Conservation (phyloP, 2,329 filamentous ascomycete genomes). For the Calonectria naviculata region DNA sequence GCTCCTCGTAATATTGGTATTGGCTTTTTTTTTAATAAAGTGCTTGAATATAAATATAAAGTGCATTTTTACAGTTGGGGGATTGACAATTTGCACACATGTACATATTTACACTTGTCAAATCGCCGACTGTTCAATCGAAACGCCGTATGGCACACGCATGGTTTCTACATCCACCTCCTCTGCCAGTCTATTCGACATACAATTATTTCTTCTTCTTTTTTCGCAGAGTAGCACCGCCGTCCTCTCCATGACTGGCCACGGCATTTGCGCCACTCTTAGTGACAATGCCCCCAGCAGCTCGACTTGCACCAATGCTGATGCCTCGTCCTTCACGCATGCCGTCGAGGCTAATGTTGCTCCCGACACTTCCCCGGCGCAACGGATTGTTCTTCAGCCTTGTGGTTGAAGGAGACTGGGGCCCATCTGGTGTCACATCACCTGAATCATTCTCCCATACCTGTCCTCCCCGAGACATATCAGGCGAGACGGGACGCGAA, state of each 20-base stretch:
- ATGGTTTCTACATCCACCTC: background rate
- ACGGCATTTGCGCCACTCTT: conserved; percentile 33
- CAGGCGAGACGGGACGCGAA: conserved; percentile 30
- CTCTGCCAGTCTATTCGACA: background rate
- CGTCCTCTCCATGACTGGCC: conserved; percentile 28
- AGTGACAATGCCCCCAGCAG: conserved; percentile 49
- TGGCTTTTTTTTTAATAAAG: background rate
- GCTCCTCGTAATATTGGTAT: no score
- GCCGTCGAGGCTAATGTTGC: conserved; percentile 54
- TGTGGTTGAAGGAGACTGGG: conserved; percentile 27
- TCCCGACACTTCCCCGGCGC: conserved; percentile 44
- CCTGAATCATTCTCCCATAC: conserved; percentile 25
- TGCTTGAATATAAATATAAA: background rate
- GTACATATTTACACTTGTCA: background rate
- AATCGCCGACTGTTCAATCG: background rate
- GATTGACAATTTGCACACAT: background rate
- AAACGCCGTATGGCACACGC: background rate
- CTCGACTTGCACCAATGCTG: conserved; percentile 51
- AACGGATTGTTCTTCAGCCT: conserved; percentile 25
- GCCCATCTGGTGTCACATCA: conserved; percentile 24
- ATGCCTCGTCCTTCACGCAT: conserved; percentile 53
- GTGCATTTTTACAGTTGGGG: background rate
- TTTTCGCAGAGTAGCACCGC: conserved; percentile 21
- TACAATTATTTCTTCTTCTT: conserved; percentile 30
- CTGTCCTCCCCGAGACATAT: conserved; percentile 7